Evolutionary conservation across 75 land plant species (phyloP), one percentile per base, ranked within the genome.

Genomic region (Larix kaempferi): DNA sequence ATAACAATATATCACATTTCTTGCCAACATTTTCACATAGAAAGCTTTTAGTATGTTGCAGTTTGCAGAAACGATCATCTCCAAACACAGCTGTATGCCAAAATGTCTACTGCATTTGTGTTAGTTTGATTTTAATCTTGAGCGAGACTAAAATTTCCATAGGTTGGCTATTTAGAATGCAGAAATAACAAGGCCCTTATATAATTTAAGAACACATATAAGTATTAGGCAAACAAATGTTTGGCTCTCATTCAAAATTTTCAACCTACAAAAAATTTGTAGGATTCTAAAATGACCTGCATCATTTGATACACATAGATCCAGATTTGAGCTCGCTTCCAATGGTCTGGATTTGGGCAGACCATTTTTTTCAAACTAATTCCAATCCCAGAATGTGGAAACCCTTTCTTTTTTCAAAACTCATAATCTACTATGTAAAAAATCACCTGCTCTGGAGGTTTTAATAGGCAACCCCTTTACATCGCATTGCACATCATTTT

Each of bases 391-490:
- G 12, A 69, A 69, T 41, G 73, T 37, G 6, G 52, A 69, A 41
- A 19, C 19, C 73, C 39, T 21, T 37, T 39, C 13, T 41, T 69
- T 69, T 21, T 3, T n/a, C 12, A 35, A 41, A 69, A 19, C 11
- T 69, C 52, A 69, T 69, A 69, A 69, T 69, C 73, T 69, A 41
- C 73, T 41, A 22, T 69, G 73, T 39, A 69, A 69, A 69, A 69
- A 69, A 69, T 69, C 73, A 69, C 44, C 73, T 8, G 52, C 73
- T 14, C 52, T 69, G 2, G 73, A 41, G 25, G 73, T 78, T 77
- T 82, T 85, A 52, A 84, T 88, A 15, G 78, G 80, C 73, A 81
- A 22, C 10, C 44, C 69, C 15, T 81, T 63, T 59, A 13, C 13
- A 64, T 57, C 8, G 26, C 63, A 29, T 19, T 44, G 75, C 76